Base-by-base conservation (phyloP, 345 rosid species). In the Eucalyptus pumila region DNA sequence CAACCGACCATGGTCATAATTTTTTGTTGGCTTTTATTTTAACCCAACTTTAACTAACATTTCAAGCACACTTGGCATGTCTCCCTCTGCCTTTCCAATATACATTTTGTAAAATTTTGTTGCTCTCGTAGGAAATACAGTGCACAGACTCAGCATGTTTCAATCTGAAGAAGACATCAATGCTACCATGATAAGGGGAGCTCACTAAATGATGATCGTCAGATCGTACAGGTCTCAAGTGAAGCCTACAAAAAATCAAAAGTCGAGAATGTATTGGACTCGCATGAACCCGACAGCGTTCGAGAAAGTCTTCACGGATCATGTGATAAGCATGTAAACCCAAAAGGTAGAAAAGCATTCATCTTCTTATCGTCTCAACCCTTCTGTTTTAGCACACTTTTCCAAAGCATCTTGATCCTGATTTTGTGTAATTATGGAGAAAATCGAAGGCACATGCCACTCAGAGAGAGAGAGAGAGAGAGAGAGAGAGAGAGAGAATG, bases 121-220 rank as follows among this genome's bases (percentile, higher is more conserved):
- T n/a, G 76, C 40, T 65, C 40, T 15, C 0, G 76, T 4, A 76
- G 47, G 83, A 76, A 37, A 69, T 34, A 3, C 44, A 34, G 34
- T 76, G 83, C 47, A 37, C 83, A 37, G 27, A 40, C 44, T 6
- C 4, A 6, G 83, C 47, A 76, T 76, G 83, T 40, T 24, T 40
- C 14, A 7, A 76, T 76, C 47, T 44, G 27, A 40, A 37, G 27
- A 42, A 76, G 24, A 76, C 42, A 72, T 11, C 24, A 21, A 76
- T 11, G 6, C 11, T 6, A 21, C 19, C 1, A 76, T 40, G 47
- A 21, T 37, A 37, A 76, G 27, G 81, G 6, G 83, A 37, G 27
- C 30, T 37, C 1, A 2, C 45, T 19, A 6, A 37, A 0, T 11
- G 7, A 40, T 23, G 42, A 37, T 44, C 30, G 5, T 40, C 7